phyloP scores from a whole-genome alignment of 257 asterid genomes.

The Henckelia pumila region DNA sequence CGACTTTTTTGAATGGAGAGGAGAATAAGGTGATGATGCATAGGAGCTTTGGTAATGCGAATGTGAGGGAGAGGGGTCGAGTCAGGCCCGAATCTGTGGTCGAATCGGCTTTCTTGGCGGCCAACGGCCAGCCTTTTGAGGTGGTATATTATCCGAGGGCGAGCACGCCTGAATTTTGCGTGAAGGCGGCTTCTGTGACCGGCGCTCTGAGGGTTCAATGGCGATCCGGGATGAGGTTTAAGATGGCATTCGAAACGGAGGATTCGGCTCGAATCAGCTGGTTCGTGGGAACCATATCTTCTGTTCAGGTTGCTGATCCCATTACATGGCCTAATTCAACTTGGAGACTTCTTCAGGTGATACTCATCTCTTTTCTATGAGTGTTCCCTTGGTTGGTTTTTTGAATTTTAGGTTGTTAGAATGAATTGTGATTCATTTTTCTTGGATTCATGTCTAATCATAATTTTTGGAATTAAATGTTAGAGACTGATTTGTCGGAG shows the following conservation, averaged over 20 bases:
- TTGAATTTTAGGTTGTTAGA: not conserved
- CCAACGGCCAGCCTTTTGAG: conserved; percentile 58
- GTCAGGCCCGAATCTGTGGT: conserved; percentile 48
- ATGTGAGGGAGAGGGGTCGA: conserved; percentile 37
- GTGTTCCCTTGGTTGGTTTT: not conserved
- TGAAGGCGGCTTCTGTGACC: conserved; percentile 53
- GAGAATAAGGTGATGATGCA: conserved; percentile 37
- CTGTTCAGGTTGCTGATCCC: conserved; percentile 54
- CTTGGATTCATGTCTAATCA: not conserved
- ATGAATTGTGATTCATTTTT: not conserved
- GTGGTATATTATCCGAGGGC: conserved; percentile 56
- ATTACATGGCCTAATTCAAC: conserved; percentile 62
- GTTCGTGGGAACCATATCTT: conserved; percentile 64
- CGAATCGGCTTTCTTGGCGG: conserved; percentile 54
- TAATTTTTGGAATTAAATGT: not conserved
- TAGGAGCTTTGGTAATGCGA: conserved; percentile 30
- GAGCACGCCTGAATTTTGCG: conserved; percentile 62
- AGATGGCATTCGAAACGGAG: conserved; percentile 75
- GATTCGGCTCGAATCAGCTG: conserved; percentile 67
- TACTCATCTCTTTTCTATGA: too few relatives aligned
- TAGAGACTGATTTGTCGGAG: too few relatives aligned
- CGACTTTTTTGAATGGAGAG: conserved; percentile 42
- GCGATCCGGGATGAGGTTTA: conserved; percentile 65
- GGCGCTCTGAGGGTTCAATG: conserved; percentile 58
- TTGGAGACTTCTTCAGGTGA: conserved; percentile 69